phyloP scores from a whole-genome alignment of 1,284 basidiomycete genomes.

The Pseudozyma sp. region DNA sequence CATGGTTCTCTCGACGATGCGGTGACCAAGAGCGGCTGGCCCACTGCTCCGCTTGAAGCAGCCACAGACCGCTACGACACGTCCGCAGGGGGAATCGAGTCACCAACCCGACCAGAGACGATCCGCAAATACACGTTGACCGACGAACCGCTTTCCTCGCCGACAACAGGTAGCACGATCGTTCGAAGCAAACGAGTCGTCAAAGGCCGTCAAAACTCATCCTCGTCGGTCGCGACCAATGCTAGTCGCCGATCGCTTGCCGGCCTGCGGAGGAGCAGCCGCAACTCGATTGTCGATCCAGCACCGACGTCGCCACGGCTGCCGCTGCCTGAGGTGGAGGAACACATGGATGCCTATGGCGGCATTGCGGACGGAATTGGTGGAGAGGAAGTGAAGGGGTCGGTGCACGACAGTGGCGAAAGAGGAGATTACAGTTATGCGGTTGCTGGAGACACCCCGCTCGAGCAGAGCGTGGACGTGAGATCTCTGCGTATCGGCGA shows the following conservation, averaged over 20 bases:
- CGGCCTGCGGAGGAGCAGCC: slow-evolving; percentile 10
- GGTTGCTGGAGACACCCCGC: background rate
- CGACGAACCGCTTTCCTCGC: slow-evolving; percentile 15
- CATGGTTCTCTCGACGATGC: background rate
- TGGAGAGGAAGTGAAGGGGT: background rate
- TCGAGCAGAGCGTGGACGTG: background rate
- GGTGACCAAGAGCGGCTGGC: background rate
- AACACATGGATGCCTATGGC: slow-evolving; percentile 14
- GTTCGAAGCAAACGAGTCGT: slow-evolving; percentile 32
- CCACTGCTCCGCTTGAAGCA: too few relatives aligned
- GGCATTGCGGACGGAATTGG: background rate
- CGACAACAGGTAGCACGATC: slow-evolving; percentile 1
- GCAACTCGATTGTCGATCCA: slow-evolving; percentile 10
- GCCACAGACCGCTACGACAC: background rate
- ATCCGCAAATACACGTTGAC: slow-evolving; percentile 34
- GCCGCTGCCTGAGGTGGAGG: slow-evolving; percentile 20
- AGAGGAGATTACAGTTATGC: slow-evolving; percentile 1
- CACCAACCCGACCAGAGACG: background rate
- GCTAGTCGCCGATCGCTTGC: slow-evolving; percentile 22
- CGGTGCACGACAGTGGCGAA: background rate
- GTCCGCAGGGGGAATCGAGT: background rate
- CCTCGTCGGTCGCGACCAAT: slow-evolving; percentile 15
- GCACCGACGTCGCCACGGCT: slow-evolving; percentile 13
- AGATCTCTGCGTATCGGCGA: background rate
- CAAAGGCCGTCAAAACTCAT: slow-evolving; percentile 23